Evolutionary conservation across 345 rosid genomes (phyloP).

Genomic region (Citrus glauca): DNA sequence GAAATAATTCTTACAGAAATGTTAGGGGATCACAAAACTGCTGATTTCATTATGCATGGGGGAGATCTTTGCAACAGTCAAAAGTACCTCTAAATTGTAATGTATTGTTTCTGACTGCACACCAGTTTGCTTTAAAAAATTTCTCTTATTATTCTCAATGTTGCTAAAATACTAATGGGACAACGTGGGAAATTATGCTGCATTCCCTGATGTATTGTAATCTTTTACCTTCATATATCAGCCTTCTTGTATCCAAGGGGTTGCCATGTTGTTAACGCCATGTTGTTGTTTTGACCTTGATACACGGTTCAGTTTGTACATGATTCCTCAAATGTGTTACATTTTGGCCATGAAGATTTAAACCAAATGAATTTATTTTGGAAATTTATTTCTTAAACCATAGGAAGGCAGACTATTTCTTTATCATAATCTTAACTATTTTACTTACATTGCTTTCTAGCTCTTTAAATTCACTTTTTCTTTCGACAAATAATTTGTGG

Average conservation of each 20-base stretch:
- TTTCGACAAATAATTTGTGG: background rate
- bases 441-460: background rate
- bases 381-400: background rate
- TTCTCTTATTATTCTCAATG: background rate
- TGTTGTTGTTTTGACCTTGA: background rate
- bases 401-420: background rate
- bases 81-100: background rate
- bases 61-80: background rate
- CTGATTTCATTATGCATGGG: background rate
- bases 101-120: background rate
- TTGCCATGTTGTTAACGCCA: background rate
- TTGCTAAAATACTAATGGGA: background rate
- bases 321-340: background rate
- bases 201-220: background rate
- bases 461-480: background rate
- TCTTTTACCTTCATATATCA: background rate
- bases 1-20: background rate
- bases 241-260: background rate
- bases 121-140: background rate
- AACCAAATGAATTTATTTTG: background rate
- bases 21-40: background rate
- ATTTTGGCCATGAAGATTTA: background rate
- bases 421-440: background rate
- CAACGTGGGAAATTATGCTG: background rate
- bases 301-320: background rate